Conservation (phyloP, 2,329 filamentous ascomycete genomes). For the Pseudohalonectria lignicola region DNA sequence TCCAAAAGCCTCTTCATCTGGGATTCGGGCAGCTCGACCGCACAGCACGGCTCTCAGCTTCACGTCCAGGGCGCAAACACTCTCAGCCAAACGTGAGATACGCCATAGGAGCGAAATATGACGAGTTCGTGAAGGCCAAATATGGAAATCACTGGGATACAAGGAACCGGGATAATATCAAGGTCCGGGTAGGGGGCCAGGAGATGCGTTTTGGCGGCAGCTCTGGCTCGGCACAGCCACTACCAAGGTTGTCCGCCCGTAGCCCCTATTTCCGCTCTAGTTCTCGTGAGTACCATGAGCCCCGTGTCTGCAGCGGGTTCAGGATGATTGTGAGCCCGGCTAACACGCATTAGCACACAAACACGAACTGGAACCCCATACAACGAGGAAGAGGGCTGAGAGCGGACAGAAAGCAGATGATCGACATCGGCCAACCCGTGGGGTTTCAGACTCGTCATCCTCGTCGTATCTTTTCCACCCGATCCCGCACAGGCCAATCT, state of each 20-base stretch:
- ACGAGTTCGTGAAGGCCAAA: neutral
- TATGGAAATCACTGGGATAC: no score
- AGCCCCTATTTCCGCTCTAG: constrained; percentile 1
- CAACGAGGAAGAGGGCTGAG: no score
- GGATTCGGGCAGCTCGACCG: constrained; percentile 7
- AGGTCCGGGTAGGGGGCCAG: constrained; percentile 22
- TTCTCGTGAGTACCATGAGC: neutral
- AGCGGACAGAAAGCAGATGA: no score
- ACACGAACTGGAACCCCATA: no score
- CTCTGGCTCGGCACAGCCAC: constrained; percentile 5
- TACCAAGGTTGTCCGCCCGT: neutral
- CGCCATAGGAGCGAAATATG: constrained; percentile 9
- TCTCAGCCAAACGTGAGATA: constrained; percentile 10
- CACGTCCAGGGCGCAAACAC: constrained; percentile 5
- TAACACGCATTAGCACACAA: no score
- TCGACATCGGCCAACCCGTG: no score
- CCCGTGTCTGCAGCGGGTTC: no score
- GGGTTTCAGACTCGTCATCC: no score
- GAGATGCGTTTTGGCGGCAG: constrained; percentile 15
- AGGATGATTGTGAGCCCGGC: no score
- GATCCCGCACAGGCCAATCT: neutral
- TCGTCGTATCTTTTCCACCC: neutral
- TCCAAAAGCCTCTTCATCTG: constrained; percentile 21
- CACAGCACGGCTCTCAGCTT: neutral
- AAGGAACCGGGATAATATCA: constrained; percentile 13